phyloP scores from a whole-genome alignment of 352 stramenopile species.

The Phytophthora melonis region DNA sequence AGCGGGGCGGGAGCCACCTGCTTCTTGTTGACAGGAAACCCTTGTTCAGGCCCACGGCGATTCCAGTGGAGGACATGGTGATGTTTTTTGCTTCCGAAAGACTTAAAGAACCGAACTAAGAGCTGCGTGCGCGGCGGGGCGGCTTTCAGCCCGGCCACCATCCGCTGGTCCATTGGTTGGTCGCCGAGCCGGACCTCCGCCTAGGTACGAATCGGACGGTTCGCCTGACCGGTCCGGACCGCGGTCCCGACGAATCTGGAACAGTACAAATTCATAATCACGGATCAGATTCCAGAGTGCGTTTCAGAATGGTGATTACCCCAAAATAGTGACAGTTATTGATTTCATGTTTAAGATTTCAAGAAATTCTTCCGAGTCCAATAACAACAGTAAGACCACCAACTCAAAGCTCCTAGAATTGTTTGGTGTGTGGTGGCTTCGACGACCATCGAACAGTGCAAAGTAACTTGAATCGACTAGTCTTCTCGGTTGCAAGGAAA shows the following conservation, averaged over 20 bases:
- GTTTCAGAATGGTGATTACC: background rate
- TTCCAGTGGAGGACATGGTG: slow-evolving; percentile 91
- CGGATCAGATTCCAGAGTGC: background rate
- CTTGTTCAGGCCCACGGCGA: slow-evolving; percentile 93
- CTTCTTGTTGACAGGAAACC: slow-evolving; percentile 94
- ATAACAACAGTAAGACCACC: too few relatives aligned
- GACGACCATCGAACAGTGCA: too few relatives aligned
- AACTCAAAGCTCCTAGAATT: too few relatives aligned
- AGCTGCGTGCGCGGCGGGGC: slow-evolving; percentile 9
- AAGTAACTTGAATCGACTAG: too few relatives aligned
- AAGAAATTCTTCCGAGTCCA: too few relatives aligned
- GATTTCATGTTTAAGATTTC: too few relatives aligned
- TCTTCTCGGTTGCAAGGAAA: too few relatives aligned
- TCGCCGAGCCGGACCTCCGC: slow-evolving; percentile 21
- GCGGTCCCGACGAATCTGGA: background rate
- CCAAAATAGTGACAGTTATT: too few relatives aligned
- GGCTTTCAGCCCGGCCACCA: slow-evolving; percentile 10
- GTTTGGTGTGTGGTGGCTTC: too few relatives aligned
- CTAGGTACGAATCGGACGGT: slow-evolving; percentile 38
- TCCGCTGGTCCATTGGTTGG: slow-evolving; percentile 46
- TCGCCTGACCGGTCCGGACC: slow-evolving; percentile 31
- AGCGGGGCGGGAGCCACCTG: slow-evolving; percentile 85
- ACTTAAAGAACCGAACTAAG: slow-evolving; percentile 90
- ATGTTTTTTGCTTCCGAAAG: slow-evolving; percentile 88
- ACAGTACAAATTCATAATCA: background rate